Base-by-base conservation (phyloP, 768 basidiomycete genomes). In the Suillus plorans region DNA sequence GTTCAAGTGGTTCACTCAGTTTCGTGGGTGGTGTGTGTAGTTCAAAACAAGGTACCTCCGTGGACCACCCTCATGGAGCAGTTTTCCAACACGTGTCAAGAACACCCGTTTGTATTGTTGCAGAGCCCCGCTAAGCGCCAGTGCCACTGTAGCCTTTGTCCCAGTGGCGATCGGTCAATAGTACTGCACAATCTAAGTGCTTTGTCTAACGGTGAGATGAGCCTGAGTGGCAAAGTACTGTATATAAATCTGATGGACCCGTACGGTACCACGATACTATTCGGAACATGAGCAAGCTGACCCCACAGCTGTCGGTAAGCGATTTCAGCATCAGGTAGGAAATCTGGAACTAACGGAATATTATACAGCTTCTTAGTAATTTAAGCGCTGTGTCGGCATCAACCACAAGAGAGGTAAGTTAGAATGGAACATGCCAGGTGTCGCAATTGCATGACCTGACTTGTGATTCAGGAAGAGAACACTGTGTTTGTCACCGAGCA, bases 271-370 rank as follows among this genome's bases (percentile, higher is more conserved):
- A 39, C 22, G 7, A 22, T 12, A 50, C 49, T 14, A 45, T 53
- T 37, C 18, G 18, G 13, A 39, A 37, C 28, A 76, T 74, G 76
- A 70, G 74, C 74, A 73, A 71, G 72, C 64, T 74, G 68, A 76
- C 76, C 1, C 71, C 72, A 66, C 72, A 68, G 7, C 63, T 70
- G 64, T 76, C 70, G 60, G 75, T 77, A 50, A 72, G 74, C 50
- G 37, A 7, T 18, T 52, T 34, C 5, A 25, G n/a, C 44, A 4
- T 20, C 12, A 45, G 52, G n/a, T 57, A 42, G 5, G 25, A 31
- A 14, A 25, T 50, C 16, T 37, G 22, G 44, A 64, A 45, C 61
- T 57, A 34, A 53, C n/a, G 31, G 22, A 4, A 42, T 2, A 22
- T 56, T 44, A 13, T n/a, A 10, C 45, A 74, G 75, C 61, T 74